A percentile compares a stretch with the other conserved stretches of the same genome.
Conservation (phyloP, 129 eudicot genomes). For the Pseudognaphalium luteoalbum region DNA sequence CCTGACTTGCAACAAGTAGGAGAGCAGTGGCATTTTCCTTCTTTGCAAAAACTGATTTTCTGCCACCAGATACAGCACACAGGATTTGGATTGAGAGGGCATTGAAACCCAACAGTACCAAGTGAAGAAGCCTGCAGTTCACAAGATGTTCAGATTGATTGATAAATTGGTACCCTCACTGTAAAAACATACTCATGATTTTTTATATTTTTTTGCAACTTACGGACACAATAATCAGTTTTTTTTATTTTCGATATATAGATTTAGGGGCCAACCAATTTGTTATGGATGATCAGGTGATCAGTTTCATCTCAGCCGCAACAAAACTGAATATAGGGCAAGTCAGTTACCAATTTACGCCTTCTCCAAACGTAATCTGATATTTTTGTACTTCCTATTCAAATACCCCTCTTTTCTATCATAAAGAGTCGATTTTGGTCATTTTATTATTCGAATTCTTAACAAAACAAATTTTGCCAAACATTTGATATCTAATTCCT, state of each 20-base stretch:
- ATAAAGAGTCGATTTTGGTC: too few relatives aligned
- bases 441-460: too few relatives aligned
- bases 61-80: conserved; percentile 68
- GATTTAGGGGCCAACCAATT: neutral
- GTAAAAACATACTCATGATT: neutral
- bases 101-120: conserved; percentile 61
- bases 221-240: neutral
- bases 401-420: too few relatives aligned
- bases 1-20: conserved; percentile 94
- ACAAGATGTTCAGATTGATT: neutral
- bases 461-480: too few relatives aligned
- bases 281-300: neutral
- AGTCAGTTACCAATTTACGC: too few relatives aligned
- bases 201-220: too few relatives aligned
- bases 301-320: neutral
- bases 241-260: neutral
- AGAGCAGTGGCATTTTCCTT: conserved; percentile 72
- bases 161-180: neutral
- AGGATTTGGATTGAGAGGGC: conserved; percentile 49
- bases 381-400: too few relatives aligned
- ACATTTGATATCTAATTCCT: too few relatives aligned
- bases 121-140: conserved; percentile 67
- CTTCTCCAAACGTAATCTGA: too few relatives aligned
- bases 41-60: conserved; percentile 61
- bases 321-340: neutral